Conservation (phyloP, 2,329 filamentous ascomycete species). For the Exophiala viscosa region DNA sequence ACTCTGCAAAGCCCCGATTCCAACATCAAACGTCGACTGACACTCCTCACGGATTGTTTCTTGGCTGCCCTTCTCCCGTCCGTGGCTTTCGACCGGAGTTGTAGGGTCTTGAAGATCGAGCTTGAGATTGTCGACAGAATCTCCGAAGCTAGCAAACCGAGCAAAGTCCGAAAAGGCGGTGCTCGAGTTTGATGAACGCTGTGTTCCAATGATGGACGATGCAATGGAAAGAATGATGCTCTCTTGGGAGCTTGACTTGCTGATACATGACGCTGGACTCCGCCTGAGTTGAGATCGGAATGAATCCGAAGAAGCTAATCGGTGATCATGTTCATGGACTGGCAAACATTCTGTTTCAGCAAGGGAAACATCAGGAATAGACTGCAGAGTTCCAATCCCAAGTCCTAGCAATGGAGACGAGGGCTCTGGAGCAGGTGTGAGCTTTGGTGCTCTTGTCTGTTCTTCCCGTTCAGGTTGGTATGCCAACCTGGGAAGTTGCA, state of each 20-base stretch:
- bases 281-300: constrained; percentile 28
- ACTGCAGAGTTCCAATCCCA: constrained; percentile 14
- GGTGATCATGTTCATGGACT: background rate
- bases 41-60: constrained; percentile 22
- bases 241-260: constrained; percentile 56
- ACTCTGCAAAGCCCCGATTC: background rate
- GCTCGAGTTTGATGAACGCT: constrained; percentile 46
- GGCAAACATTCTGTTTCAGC: background rate
- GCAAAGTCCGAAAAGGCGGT: constrained; percentile 41
- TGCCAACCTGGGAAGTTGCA: constrained; percentile 11
- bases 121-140: constrained; percentile 21
- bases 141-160: constrained; percentile 27
- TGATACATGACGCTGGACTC: constrained; percentile 51
- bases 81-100: constrained; percentile 5
- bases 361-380: constrained; percentile 3
- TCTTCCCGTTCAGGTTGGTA: background rate
- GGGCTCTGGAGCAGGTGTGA: constrained; percentile 1
- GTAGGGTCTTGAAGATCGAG: constrained; percentile 13
- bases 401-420: constrained; percentile 20
- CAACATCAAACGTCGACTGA: background rate
- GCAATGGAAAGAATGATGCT: constrained; percentile 52
- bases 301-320: constrained; percentile 3
- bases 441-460: background rate
- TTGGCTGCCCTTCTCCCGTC: constrained; percentile 19
- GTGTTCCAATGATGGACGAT: constrained; percentile 45